Conservation (phyloP, 176 grass and related monocot genomes). For the Triticum dicoccoides region DNA sequence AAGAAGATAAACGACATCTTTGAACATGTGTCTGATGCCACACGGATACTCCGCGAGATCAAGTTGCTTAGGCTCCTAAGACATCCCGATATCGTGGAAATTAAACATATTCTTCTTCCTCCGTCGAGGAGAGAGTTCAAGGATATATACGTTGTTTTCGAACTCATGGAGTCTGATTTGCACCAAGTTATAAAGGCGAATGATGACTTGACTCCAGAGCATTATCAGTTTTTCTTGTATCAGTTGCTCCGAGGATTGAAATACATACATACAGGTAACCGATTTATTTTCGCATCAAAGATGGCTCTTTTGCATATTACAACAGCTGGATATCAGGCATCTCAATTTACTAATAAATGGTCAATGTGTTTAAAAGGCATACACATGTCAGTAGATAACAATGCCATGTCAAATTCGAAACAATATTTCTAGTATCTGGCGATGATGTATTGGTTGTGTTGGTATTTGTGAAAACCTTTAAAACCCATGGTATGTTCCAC, state of each 20-base stretch:
- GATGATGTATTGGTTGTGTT: neutral
- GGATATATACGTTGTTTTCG: constrained; percentile 97
- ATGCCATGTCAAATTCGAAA: neutral
- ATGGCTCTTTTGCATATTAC: constrained; percentile 10
- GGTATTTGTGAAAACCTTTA: neutral
- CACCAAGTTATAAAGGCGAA: constrained; percentile 99
- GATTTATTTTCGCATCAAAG: constrained; percentile 36
- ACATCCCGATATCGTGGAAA: constrained; percentile 95
- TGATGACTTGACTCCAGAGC: constrained; percentile 87
- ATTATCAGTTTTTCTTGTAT: constrained; percentile 96
- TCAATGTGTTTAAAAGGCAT: neutral
- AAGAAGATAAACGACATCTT: constrained; percentile 99
- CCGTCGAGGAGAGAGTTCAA: constrained; percentile 92
- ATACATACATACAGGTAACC: constrained; percentile 98
- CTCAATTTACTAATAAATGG: neutral
- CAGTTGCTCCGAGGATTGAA: constrained; percentile 92
- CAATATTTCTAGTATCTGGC: neutral
- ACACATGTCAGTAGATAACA: neutral
- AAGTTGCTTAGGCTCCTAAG: constrained; percentile 91
- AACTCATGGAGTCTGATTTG: constrained; percentile 98
- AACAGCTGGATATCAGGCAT: neutral
- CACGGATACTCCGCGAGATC: constrained; percentile 89
- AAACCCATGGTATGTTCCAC: neutral
- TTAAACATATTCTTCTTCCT: constrained; percentile 93
- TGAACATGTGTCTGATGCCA: constrained; percentile 89